Conservation (phyloP, 2,329 filamentous ascomycete species). For the Chaetomium strumarium region DNA sequence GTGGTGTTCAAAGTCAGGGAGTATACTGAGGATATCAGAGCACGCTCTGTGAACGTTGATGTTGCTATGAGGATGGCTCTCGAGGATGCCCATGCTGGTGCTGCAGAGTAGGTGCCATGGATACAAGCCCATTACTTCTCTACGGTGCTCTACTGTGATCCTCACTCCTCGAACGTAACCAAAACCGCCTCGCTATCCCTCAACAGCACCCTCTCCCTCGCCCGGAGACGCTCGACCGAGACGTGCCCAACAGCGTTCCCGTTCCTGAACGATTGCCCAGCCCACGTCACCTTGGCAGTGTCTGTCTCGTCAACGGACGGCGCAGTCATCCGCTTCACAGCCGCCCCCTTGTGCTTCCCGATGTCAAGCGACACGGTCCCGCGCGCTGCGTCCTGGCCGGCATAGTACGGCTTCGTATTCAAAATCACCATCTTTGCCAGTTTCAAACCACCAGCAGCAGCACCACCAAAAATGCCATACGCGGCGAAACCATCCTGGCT, state of each 20-base stretch:
- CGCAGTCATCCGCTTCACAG: constrained; percentile 21
- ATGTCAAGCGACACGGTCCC: constrained; percentile 10
- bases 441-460: neutral
- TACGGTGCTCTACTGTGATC: too few relatives aligned
- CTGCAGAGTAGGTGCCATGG: too few relatives aligned
- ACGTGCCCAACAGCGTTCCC: constrained; percentile 12
- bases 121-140: too few relatives aligned
- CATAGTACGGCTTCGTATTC: constrained; percentile 20
- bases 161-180: constrained; percentile 2
- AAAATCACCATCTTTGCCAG: constrained; percentile 14
- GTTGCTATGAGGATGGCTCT: too few relatives aligned
- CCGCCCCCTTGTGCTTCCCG: constrained; percentile 11
- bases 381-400: constrained; percentile 1
- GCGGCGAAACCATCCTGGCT: constrained; percentile 12
- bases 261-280: constrained; percentile 18
- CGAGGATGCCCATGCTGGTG: too few relatives aligned
- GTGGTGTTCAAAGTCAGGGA: constrained; percentile 2
- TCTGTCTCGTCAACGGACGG: constrained; percentile 19
- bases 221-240: constrained; percentile 5
- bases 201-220: constrained; percentile 3
- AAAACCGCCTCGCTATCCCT: constrained; percentile 18
- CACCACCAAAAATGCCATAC: constrained; percentile 11
- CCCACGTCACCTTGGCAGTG: constrained; percentile 19
- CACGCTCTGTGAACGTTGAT: too few relatives aligned
- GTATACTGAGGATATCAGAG: neutral